Evolutionary conservation across 225 moss, liverwort and hornwort genomes (phyloP), one percentile per base, ranked within the genome.

Genomic region (Climacium dendroides): DNA sequence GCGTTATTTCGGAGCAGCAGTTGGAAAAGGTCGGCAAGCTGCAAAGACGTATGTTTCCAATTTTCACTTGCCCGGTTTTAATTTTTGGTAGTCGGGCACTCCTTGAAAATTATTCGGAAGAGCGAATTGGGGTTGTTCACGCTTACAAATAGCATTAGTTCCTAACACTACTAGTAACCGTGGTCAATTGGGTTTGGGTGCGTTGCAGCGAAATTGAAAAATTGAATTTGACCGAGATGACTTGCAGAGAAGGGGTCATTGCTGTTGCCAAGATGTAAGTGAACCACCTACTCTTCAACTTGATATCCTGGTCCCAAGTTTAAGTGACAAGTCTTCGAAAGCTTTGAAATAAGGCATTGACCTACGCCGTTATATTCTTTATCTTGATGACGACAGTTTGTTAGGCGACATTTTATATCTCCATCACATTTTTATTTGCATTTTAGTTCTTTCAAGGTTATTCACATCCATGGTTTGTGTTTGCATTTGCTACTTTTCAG

Each of bases 1-100:
- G 97, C 95, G 97, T 35, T 97, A 97, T 87, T 97, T 96, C 74
- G 97, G 97, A 89, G 97, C 96, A 90, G 97, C 97, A 61, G 94
- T 97, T 87, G 97, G 97, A 25, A 97, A 97, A 87, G 97, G 97
- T 77, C 95, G 97, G 37, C 97, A 97, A 94, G 97, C 96, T 80
- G 97, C 97, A 29, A 97, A 97, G 89, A 97, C 97, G 94, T 97
- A 92, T 89, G 91, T 83, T 69, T 74, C 32, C 19, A 14, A 28
- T 79, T 75, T 80, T 61, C 74, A 63, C 19, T 57, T 35, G 9
- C 55, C 63, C 57, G 45, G 22, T 24, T 63, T 73, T 45, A n/a
- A 11, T n/a, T 83, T 41, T 83, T 39, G 59, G 71, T 57, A 79
- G 87, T 88, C 91, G 88, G 34, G 32, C 47, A 43, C 57, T 71